These are phyloP conservation scores for Papilionanthe hybrid DNA, from an alignment of 116 monocot genomes.

Conservation along the genomic window DNA sequence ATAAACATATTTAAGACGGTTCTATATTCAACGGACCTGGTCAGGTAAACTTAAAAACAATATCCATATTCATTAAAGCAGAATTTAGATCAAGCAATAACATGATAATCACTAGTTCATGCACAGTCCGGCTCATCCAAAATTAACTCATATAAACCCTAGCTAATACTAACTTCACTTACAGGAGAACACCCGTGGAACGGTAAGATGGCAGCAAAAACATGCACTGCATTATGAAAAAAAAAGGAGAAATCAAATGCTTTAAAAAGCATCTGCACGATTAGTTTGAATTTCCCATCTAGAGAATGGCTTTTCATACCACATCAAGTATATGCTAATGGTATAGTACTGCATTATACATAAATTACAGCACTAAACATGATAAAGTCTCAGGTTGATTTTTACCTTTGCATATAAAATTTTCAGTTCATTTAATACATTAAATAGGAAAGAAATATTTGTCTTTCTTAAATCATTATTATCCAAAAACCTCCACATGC, in stretches of 20 bases:
- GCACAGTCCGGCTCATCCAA: not conserved
- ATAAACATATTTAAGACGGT: not conserved
- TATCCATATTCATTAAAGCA: not conserved
- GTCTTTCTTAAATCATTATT: not conserved
- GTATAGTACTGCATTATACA: not conserved
- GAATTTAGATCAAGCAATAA: not conserved
- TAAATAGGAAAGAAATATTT: not conserved
- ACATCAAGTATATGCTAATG: not conserved
- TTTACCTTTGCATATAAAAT: not conserved
- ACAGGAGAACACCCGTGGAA: no score
- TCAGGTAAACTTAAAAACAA: not conserved
- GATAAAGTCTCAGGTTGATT: not conserved
- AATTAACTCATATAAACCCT: constrained; percentile 1
- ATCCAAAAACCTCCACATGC: not conserved
- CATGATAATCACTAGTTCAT: not conserved
- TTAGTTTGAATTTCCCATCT: not conserved
- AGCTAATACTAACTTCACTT: no score
- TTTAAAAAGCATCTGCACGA: not conserved
- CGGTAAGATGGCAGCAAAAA: no score
- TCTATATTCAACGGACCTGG: not conserved
- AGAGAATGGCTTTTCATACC: no score
- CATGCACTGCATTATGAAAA: no score
- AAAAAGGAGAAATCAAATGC: not conserved
- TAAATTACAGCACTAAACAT: not conserved
- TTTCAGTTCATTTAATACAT: not conserved